These are phyloP conservation scores for Phytophthora citricola DNA, from an alignment of 352 stramenopile genomes.

Conservation along the genomic window DNA sequence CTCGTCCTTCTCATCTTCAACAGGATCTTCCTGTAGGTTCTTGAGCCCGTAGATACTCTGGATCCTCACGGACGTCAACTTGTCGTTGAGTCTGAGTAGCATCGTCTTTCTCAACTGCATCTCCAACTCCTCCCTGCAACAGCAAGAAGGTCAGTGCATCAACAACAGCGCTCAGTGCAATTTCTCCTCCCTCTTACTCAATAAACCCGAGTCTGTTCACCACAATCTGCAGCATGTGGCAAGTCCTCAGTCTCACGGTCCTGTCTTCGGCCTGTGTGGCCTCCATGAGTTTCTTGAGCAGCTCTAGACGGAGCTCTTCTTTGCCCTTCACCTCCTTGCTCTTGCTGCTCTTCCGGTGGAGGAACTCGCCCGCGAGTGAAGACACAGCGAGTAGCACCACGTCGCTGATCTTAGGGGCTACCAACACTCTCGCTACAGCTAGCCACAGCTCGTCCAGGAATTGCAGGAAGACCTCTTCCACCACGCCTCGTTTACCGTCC, in stretches of 20 bases:
- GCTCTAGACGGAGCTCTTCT: constrained; percentile 53
- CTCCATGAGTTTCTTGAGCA: constrained; percentile 55
- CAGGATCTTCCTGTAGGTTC: constrained; percentile 52
- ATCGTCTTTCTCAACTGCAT: constrained; percentile 48
- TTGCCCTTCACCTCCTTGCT: constrained; percentile 34
- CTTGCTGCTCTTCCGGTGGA: constrained; percentile 33
- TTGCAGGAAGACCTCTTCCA: constrained; percentile 63
- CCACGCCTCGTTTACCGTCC: constrained; percentile 37
- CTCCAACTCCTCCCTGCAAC: constrained; percentile 44
- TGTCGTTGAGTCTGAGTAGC: constrained; percentile 66
- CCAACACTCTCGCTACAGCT: constrained; percentile 56
- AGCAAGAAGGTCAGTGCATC: neutral
- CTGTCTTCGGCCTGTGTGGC: constrained; percentile 73
- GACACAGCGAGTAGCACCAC: constrained; percentile 57
- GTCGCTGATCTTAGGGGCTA: constrained; percentile 49
- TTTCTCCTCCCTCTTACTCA: constrained; percentile 40
- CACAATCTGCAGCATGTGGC: constrained; percentile 69
- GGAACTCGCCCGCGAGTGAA: constrained; percentile 60
- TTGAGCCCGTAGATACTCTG: constrained; percentile 70
- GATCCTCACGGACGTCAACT: constrained; percentile 63
- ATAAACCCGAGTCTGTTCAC: constrained; percentile 61
- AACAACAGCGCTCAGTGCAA: neutral
- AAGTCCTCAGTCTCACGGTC: constrained; percentile 55
- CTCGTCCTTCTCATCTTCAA: constrained; percentile 37
- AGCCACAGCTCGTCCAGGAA: constrained; percentile 76